Evolutionary conservation across 441 rosid species (phyloP), one percentile per base, ranked within the genome.

Genomic region (Erysimum cheiri): DNA sequence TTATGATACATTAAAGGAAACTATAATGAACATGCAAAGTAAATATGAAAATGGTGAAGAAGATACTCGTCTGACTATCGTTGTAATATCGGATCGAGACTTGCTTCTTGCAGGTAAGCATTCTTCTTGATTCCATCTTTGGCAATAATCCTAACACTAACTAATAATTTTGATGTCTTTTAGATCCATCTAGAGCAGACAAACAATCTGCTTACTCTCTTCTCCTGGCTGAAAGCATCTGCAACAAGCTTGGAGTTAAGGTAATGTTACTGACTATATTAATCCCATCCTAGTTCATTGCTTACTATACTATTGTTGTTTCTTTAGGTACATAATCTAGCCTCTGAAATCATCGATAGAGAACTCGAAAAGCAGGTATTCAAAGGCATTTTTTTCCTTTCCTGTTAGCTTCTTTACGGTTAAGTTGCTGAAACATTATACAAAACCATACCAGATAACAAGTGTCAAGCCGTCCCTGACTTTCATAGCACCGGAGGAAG

Each of bases 191-290:
- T 58, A 87, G 83, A 81, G 97, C 98, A 47, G 98, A 94, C 86
- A 91, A 90, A 82, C 93, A 87, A 66, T 86, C 93, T 7, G 96
- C 92, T 49, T 94, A 85, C 73, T 80, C 97, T 80, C 96, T 91
- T 79, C 88, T 94, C 72, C 96, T 94, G n/a, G 96, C 97, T 50
- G 97, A 94, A 80, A 94, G 69, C 74, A 92, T 94, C 84, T 92
- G 99, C 83, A 80, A 58, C 56, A 85, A 85, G 80, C 86, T 90
- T 40, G 90, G 97, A 43, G 91, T 94, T 64, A 88, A 83, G 87
- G 98, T 87, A 70, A 52, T 32, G 31, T 39, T 17, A 69, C 54
- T 29, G 65, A 61, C 33, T 66, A 32, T 55, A 22, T 66, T 39
- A 15, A 3, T 29, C 3, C 0, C 53, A 52, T 13, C 44, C 28